Evolutionary conservation across 805 yeast species (phyloP).

Genomic region (Cyberlindnera euphorbiae): DNA sequence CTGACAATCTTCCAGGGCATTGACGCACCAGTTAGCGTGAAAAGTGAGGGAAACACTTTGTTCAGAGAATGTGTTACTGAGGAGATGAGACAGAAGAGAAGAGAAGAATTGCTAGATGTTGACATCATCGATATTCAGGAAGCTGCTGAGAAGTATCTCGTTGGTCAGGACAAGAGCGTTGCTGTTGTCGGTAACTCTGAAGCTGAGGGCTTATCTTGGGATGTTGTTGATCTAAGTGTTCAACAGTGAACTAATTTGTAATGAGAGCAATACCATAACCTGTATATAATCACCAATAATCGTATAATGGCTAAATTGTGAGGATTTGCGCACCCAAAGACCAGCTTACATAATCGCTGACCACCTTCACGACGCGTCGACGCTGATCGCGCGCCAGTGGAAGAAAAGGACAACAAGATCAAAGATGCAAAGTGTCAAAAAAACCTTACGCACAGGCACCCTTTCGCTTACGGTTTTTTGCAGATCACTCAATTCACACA

Average conservation of each 20-base stretch:
- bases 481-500: neutral
- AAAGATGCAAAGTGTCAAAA: too few species aligned
- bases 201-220: conserved; percentile 15
- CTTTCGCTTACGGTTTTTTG: too few species aligned
- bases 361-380: too few species aligned
- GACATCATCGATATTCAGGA: conserved; percentile 53
- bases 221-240: conserved; percentile 18
- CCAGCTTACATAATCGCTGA: too few species aligned
- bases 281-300: too few species aligned
- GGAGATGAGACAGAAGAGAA: conserved; percentile 73
- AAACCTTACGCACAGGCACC: too few species aligned
- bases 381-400: too few species aligned
- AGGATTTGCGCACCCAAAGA: too few species aligned
- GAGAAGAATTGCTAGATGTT: conserved; percentile 69
- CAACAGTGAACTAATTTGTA: conserved; percentile 2
- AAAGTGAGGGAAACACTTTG: conserved; percentile 65
- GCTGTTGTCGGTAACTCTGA: conserved; percentile 41
- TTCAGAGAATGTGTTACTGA: conserved; percentile 71
- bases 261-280: too few species aligned
- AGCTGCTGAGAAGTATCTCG: conserved; percentile 65
- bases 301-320: too few species aligned
- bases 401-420: too few species aligned
- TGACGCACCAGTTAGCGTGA: conserved; percentile 84
- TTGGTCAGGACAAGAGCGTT: conserved; percentile 26
- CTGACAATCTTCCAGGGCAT: conserved; percentile 84